Percentiles rank a stretch among this genome's conserved stretches.
Conservation (phyloP, 1,284 basidiomycete genomes). For the Marasmius sp. region DNA sequence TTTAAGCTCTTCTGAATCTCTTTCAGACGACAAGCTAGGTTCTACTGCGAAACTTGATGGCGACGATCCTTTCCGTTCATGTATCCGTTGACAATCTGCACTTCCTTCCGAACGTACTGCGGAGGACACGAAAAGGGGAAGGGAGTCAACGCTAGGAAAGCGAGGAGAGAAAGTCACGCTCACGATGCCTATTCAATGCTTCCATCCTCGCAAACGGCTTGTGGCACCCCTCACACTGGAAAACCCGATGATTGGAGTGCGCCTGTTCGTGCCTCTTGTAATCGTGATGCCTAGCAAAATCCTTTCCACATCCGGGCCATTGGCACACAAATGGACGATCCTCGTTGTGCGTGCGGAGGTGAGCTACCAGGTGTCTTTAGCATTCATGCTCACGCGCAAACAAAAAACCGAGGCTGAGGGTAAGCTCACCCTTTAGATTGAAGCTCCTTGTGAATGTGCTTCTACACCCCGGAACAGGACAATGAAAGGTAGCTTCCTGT, state of each 20-base stretch:
- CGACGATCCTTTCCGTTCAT: not conserved
- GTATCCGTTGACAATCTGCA: not conserved
- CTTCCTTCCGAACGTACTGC: not conserved
- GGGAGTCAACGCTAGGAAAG: not conserved
- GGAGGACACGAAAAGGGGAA: too few species aligned
- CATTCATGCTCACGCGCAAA: not conserved
- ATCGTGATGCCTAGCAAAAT: not conserved
- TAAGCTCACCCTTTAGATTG: constrained; percentile 34
- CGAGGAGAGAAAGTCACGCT: not conserved
- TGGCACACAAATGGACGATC: not conserved
- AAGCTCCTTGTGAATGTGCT: constrained; percentile 82
- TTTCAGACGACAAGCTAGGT: not conserved
- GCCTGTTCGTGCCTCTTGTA: not conserved
- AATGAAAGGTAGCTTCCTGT: constrained; percentile 70
- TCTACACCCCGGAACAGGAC: constrained; percentile 75
- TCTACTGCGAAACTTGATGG: not conserved
- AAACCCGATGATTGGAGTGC: not conserved
- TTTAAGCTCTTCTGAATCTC: not conserved
- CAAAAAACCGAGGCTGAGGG: not conserved
- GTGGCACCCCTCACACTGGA: not conserved
- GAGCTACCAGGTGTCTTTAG: not conserved
- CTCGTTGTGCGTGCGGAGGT: not conserved
- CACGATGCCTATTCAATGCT: not conserved
- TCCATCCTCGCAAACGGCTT: not conserved
- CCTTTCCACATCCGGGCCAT: not conserved